Conservation (phyloP, 768 basidiomycete genomes). For the Mycena rebaudengoi region DNA sequence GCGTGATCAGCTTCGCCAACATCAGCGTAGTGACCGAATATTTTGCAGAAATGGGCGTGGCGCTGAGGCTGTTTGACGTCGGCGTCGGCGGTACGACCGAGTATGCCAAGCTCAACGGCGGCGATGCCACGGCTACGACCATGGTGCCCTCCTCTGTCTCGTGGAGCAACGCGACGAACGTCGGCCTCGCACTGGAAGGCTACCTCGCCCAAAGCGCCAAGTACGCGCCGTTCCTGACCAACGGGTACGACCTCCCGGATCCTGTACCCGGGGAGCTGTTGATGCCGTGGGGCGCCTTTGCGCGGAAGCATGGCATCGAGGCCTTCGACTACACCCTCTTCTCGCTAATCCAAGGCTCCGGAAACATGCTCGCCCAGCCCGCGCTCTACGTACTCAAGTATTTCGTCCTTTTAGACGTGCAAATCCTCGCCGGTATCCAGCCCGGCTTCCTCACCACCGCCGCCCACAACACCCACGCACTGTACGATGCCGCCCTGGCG, state of each 20-base stretch:
- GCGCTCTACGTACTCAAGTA: slow-evolving; percentile 2
- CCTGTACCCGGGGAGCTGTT: slow-evolving; percentile 7
- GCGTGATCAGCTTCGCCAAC: not conserved
- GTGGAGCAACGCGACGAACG: slow-evolving; percentile 2
- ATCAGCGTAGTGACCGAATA: slow-evolving; percentile 5
- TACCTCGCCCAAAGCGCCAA: not conserved
- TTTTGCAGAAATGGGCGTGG: not conserved
- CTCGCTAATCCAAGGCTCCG: not conserved
- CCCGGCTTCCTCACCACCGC: slow-evolving; percentile 1
- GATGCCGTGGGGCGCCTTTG: slow-evolving; percentile 2
- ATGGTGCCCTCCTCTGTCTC: not conserved
- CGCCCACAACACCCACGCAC: not conserved
- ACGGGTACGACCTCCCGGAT: slow-evolving; percentile 9
- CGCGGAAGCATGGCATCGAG: slow-evolving; percentile 1
- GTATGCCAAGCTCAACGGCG: slow-evolving; percentile 10
- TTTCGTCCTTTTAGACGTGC: not conserved
- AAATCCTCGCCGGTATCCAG: slow-evolving; percentile 6
- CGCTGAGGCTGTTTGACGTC: not conserved
- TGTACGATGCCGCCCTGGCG: not conserved
- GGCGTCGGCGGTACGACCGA: not conserved
- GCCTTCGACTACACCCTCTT: slow-evolving; percentile 5
- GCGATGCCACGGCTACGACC: slow-evolving; percentile 3
- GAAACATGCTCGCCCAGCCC: slow-evolving; percentile 2
- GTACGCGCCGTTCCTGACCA: slow-evolving; percentile 6
- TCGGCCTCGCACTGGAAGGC: not conserved